Evolutionary conservation across 2,329 filamentous ascomycete species (phyloP).

Genomic region (Exophiala viscosa): DNA sequence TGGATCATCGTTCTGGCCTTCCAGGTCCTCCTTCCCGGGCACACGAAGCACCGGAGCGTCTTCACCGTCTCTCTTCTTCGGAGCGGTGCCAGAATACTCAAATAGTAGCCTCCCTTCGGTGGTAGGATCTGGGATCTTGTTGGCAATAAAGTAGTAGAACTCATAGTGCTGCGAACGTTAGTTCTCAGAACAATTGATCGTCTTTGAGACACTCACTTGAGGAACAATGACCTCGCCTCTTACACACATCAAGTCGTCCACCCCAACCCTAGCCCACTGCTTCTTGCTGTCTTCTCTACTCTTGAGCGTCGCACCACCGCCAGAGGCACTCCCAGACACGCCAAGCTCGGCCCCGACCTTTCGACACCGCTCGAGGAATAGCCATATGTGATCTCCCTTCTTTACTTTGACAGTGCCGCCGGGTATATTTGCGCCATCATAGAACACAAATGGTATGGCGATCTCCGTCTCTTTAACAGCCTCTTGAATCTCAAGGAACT

Average conservation of each 20-base stretch:
- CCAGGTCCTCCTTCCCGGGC: conserved; percentile 56
- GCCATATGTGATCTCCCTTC: conserved; percentile 90
- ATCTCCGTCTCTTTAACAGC: conserved; percentile 86
- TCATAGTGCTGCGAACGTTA: conserved; percentile 72
- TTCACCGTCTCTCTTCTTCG: conserved; percentile 35
- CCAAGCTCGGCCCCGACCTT: conserved; percentile 84
- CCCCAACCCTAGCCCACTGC: conserved; percentile 88
- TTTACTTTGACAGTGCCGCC: conserved; percentile 80
- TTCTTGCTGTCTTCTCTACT: conserved; percentile 58
- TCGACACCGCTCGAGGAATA: conserved; percentile 85
- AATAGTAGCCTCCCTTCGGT: conserved; percentile 77
- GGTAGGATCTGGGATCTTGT: conserved; percentile 59
- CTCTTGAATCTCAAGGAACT: conserved; percentile 80
- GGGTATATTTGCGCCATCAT: conserved; percentile 86
- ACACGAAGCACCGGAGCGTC: conserved; percentile 39
- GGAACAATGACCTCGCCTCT: conserved; percentile 87
- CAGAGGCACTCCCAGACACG: conserved; percentile 59
- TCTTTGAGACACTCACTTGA: conserved; percentile 60
- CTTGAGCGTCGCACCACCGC: conserved; percentile 25
- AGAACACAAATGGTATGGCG: conserved; percentile 91
- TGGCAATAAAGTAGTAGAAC: conserved; percentile 94
- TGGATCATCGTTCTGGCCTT: conserved; percentile 75
- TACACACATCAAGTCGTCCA: conserved; percentile 93
- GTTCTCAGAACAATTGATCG: not conserved
- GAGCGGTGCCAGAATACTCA: conserved; percentile 59